Base-by-base conservation (phyloP, 139 green algal genomes). In the Picochlorum sp. region DNA sequence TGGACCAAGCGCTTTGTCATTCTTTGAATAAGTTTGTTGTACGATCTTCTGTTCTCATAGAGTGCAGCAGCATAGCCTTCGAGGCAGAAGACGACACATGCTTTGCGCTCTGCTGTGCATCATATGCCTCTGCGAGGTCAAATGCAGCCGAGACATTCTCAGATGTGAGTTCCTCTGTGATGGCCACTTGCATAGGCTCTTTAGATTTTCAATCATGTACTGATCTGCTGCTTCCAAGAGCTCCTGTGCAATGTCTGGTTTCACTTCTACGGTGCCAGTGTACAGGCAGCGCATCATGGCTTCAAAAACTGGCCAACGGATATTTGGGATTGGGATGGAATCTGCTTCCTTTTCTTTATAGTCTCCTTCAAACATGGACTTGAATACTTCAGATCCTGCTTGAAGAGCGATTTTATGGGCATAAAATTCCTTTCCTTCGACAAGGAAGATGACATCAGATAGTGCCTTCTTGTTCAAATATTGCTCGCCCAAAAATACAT, bases 121-220 rank as follows among this genome's bases (percentile, higher is more conserved):
- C 78, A 71, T 83, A 97, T 49, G 77, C 75, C 78, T 97, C 91
- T 6, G 85, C 82, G 37, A 94, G 77, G 44, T 90, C 82, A 64
- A 88, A 95, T 2, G 83, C 83, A 20, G 76, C 67, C 7, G 56
- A 55, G n/a, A 97, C 74, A 66, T 85, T 93, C 26, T 96, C 88
- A 6, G 86, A 65, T 7, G 75, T 73, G 41, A 97, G 80, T 26
- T 69, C 59, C 57, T 86, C 61, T 18, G 82, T 74, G 20, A 97
- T 90, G 55, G 80, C 73, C 28, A 80, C 72, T 73, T 97, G 68
- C 92, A 98, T 45, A 94, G 84, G 57, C 79, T 72, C 78, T 98
- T 98, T 7, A 98, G 80, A 3, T 77, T 81, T 41, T 97, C 92
- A 52, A 98, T 78, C 77, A 98, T 84, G 78, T 97, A 98, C 78